Conservation (phyloP, 345 rosid species). For the Corymbia maculata region DNA sequence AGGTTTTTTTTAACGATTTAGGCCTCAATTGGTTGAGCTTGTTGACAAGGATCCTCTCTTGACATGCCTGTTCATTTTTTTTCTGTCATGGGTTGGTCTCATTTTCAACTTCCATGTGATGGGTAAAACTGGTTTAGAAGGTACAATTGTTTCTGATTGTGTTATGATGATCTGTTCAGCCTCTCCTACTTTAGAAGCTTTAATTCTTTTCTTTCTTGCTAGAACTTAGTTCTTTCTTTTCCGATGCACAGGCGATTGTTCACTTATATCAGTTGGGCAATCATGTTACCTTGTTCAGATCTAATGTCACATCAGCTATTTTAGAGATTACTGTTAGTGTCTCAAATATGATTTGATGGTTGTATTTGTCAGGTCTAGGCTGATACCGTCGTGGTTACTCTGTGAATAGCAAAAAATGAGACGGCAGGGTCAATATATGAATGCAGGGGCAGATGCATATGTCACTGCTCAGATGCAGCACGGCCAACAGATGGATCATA, state of each 20-base stretch:
- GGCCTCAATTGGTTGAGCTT: background rate
- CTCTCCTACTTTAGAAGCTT: background rate
- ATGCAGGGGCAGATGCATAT: conserved; percentile 45
- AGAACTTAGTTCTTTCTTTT: background rate
- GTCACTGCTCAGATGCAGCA: conserved; percentile 56
- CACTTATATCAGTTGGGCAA: background rate
- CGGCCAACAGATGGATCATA: conserved; percentile 37
- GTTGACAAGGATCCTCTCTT: background rate
- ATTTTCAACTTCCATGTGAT: background rate
- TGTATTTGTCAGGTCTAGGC: background rate
- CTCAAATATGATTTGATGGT: background rate
- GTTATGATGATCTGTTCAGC: background rate
- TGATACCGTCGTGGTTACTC: background rate
- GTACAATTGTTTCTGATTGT: background rate
- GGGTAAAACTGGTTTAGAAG: background rate
- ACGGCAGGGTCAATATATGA: conserved; percentile 53
- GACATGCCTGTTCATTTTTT: background rate
- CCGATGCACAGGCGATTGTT: background rate
- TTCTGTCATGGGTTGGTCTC: background rate
- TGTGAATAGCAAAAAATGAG: conserved; percentile 28
- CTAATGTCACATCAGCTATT: background rate
- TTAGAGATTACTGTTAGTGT: background rate
- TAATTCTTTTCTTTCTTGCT: background rate
- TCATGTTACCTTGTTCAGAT: background rate
- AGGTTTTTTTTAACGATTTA: background rate